Evolutionary conservation across 2,329 filamentous ascomycete genomes (phyloP), one percentile per base, ranked within the genome.

Genomic region (Trichocomaceae sp.): DNA sequence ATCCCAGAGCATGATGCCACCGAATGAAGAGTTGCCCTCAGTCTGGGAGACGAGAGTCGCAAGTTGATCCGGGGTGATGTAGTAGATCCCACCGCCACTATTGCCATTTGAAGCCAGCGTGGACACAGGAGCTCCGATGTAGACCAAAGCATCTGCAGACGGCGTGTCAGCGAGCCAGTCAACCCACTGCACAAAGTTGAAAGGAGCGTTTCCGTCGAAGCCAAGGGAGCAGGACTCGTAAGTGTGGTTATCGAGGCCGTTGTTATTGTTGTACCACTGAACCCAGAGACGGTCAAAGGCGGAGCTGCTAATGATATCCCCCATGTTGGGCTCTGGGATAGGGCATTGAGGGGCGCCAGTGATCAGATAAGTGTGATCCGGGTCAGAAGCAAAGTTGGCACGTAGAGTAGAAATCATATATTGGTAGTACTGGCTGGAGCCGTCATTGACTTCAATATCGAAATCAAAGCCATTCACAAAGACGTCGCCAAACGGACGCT

Each of bases 1-100:
- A 51, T 83, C 80, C 78, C 79, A 83, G 5, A 83, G 64, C 80
- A 83, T 83, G 39, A 82, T 70, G 67, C 81, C 81, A 42, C 79
- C 81, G 59, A 83, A 83, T 1, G 65, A 68, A 19, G 69, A 56
- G 1, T 70, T 66, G 12, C 63, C 63, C 57, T 72, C 72, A 57
- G 74, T 77, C 42, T 66, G 61, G n/a, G 67, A 60, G 22, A 82
- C 66, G 50, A 83, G 59, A 2, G 62, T 61, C 52, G 74, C 64
- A 2, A 75, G 78, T 56, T 82, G 72, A 1, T 61, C 57, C 0
- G 77, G 76, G 2, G 63, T 66, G 13, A 83, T 64, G 62, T 83
- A 83, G 61, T 72, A 72, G 20, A 41, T 31, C 5, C 15, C 35
- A 41, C 46, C 52, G 15, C 20, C 29, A 7, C n/a, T 20, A 0